These are phyloP conservation scores for Aspergillus brunneoviolaceus DNA, from an alignment of 2,329 filamentous ascomycete genomes.

Conservation along the genomic window DNA sequence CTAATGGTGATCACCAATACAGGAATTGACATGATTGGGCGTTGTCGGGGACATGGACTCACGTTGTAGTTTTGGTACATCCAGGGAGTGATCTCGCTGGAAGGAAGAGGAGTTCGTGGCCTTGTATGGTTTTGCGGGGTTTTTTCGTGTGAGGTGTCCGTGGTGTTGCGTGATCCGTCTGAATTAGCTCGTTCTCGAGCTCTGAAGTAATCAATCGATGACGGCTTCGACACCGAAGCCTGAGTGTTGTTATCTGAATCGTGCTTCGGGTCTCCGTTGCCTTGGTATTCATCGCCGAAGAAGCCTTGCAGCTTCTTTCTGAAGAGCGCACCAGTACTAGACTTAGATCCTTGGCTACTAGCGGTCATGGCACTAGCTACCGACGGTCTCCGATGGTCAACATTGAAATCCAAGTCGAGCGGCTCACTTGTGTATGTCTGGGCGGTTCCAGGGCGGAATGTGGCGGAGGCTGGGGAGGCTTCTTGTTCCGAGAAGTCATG, in stretches of 20 bases:
- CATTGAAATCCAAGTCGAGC: slow-evolving; percentile 60
- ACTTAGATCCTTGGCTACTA: slow-evolving; percentile 80
- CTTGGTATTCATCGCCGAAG: slow-evolving; percentile 85
- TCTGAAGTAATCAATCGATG: slow-evolving; percentile 51
- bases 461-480: slow-evolving; percentile 65
- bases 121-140: slow-evolving; percentile 73
- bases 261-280: slow-evolving; percentile 56
- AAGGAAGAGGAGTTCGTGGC: slow-evolving; percentile 80
- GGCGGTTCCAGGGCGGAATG: slow-evolving; percentile 60
- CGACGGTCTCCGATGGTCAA: slow-evolving; percentile 79
- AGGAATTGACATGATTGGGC: not conserved
- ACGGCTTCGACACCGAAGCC: slow-evolving; percentile 23
- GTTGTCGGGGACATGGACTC: slow-evolving; percentile 34
- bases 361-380: slow-evolving; percentile 82
- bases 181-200: slow-evolving; percentile 80
- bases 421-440: slow-evolving; percentile 58
- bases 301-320: slow-evolving; percentile 84
- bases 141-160: slow-evolving; percentile 43
- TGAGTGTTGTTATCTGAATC: slow-evolving; percentile 70
- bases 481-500: slow-evolving; percentile 42
- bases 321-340: slow-evolving; percentile 66
- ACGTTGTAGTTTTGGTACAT: slow-evolving; percentile 84
- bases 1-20: not conserved
- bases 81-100: slow-evolving; percentile 96
- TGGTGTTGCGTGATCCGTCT: slow-evolving; percentile 63